Base-by-base conservation (phyloP, 2,329 filamentous ascomycete species). In the Diplodia intermedia region DNA sequence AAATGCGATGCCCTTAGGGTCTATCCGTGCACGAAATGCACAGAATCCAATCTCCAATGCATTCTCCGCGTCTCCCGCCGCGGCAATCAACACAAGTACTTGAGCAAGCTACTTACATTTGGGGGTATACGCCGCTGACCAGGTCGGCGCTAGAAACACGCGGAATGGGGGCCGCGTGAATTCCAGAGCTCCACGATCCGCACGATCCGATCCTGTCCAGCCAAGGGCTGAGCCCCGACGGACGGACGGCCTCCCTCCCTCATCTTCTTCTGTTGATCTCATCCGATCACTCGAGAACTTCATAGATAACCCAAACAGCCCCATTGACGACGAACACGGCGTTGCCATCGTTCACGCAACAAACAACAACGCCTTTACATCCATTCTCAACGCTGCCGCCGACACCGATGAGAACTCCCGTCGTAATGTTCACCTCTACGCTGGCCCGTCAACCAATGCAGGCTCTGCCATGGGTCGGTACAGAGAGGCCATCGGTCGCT, bases 211-310 rank as follows among this genome's bases (percentile, higher is more conserved):
- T 14, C 18, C 7, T 12, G 15, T 14, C 23, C 18, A 20, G 31
- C 23, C 40, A 18, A 40, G 14, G 11, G 33, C 55, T 20, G 33
- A 9, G 9, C 20, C 11, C 18, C 60, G 47, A 18, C 36, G 23
- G 38, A 47, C 38, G 8, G 20, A 20, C 54, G 5, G 36, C 38
- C 15, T 8, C 12, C 14, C 20, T 3, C 12, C 43, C 29, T 23
- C 60, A 18, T 36, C 43, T 7, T 63, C 60, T 15, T 52, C 49
- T 33, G 50, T 43, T n/a, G 62, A 65, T 23, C 50, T 65, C 36
- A 49, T 65, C 36, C 8, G 62, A 23, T 65, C 62, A 6, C 52
- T 65, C 14, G 62, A 65, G 12, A 55, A 65, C 38, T 65, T 65
- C 33, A 40, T 65, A 31, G 62, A 65, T 11, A 55, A 65, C 36